Evolutionary conservation across 2,329 filamentous ascomycete species (phyloP).

Genomic region (Corinectria fuckeliana): DNA sequence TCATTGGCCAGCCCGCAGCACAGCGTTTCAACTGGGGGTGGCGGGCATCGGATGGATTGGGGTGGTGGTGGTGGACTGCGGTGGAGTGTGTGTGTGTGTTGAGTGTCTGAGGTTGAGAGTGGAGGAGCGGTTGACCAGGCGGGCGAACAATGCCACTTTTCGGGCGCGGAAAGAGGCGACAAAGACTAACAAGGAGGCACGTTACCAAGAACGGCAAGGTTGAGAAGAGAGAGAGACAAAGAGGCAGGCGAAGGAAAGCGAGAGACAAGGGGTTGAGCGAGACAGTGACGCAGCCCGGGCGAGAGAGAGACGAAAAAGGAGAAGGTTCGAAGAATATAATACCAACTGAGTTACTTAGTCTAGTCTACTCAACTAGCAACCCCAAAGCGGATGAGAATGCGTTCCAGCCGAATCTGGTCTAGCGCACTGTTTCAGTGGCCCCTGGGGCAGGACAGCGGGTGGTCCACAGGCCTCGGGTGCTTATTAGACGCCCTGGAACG

Average conservation of each 20-base stretch:
- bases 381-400: no score
- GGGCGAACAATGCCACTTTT: not conserved
- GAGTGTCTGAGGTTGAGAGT: slow-evolving; percentile 19
- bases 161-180: no score
- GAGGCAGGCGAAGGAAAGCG: no score
- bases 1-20: slow-evolving; percentile 26
- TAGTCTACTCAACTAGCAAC: no score
- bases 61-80: not conserved
- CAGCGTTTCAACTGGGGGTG: slow-evolving; percentile 13
- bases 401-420: slow-evolving; percentile 13
- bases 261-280: not conserved
- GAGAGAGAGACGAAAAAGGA: not conserved
- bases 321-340: not conserved
- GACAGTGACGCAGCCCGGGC: no score
- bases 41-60: slow-evolving; percentile 12
- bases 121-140: slow-evolving; percentile 9
- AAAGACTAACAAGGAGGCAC: no score
- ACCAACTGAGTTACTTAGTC: no score
- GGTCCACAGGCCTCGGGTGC: slow-evolving; percentile 21
- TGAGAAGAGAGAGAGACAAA: not conserved
- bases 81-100: slow-evolving; percentile 3
- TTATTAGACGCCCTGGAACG: not conserved
- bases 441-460: slow-evolving; percentile 22
- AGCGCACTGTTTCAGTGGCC: slow-evolving; percentile 34
- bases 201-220: not conserved